Evolutionary conservation across 2,329 filamentous ascomycete species (phyloP).

Genomic region (Curvularia sp.): DNA sequence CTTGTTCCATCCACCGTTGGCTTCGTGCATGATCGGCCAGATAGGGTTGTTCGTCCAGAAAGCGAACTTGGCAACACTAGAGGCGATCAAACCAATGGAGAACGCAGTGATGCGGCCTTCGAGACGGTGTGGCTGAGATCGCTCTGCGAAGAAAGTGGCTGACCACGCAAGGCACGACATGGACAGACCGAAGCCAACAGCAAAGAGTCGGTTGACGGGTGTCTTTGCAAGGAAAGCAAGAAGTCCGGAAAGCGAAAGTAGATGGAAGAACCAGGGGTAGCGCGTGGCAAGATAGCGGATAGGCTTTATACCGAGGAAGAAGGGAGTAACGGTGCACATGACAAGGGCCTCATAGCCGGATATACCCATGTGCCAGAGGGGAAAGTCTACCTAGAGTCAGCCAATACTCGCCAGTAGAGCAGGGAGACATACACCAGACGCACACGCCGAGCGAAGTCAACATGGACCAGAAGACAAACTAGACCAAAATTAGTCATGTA

Average conservation of each 20-base stretch:
- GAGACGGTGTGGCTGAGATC: slow-evolving; percentile 74
- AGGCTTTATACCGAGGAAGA: slow-evolving; percentile 74
- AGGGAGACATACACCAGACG: slow-evolving; percentile 81
- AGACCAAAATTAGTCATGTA: slow-evolving; percentile 18
- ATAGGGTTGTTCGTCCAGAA: slow-evolving; percentile 95
- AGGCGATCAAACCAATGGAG: slow-evolving; percentile 80
- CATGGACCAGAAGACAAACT: slow-evolving; percentile 96
- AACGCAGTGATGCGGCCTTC: slow-evolving; percentile 84
- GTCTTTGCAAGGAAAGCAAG: slow-evolving; percentile 77
- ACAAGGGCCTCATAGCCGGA: slow-evolving; percentile 93
- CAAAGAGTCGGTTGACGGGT: slow-evolving; percentile 78
- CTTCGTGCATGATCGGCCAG: slow-evolving; percentile 91
- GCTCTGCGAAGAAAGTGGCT: slow-evolving; percentile 80
- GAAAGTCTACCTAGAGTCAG: slow-evolving; percentile 71
- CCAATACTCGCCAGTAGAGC: background rate
- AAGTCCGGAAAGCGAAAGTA: slow-evolving; percentile 79
- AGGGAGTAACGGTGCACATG: slow-evolving; percentile 81
- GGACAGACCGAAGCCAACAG: slow-evolving; percentile 79
- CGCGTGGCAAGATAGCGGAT: slow-evolving; percentile 72
- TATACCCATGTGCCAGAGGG: slow-evolving; percentile 98
- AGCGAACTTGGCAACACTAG: slow-evolving; percentile 88
- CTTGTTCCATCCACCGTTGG: slow-evolving; percentile 92
- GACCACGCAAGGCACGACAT: slow-evolving; percentile 85
- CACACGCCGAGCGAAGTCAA: slow-evolving; percentile 86
- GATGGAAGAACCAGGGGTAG: slow-evolving; percentile 73